These are phyloP conservation scores for Cyberlindnera misumaiensis DNA, from an alignment of 805 yeast species.

Conservation along the genomic window DNA sequence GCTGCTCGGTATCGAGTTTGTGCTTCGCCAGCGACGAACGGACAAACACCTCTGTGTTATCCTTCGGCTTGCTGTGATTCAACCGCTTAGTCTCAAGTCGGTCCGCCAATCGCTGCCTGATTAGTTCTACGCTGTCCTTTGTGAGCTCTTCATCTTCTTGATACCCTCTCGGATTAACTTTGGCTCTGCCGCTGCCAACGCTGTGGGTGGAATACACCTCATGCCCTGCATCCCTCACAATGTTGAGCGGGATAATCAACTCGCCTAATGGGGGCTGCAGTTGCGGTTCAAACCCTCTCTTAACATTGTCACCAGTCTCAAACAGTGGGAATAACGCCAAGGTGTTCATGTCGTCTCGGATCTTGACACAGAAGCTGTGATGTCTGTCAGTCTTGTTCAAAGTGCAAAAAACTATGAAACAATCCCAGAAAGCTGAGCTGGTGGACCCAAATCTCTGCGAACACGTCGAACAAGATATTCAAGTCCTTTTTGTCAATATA, in stretches of 20 bases:
- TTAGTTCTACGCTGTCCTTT: conserved; percentile 8
- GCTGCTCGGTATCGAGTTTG: conserved; percentile 1
- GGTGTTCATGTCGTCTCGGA: conserved; percentile 26
- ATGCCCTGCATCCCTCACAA: conserved; percentile 3
- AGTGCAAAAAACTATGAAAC: conserved; percentile 35
- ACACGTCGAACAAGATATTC: conserved; percentile 31
- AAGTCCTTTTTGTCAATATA: conserved; percentile 4
- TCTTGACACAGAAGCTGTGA: conserved; percentile 34
- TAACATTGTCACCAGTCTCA: background rate
- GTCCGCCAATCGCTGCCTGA: conserved; percentile 12
- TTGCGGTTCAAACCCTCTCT: background rate
- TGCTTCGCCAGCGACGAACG: conserved; percentile 4
- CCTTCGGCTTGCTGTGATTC: conserved; percentile 11
- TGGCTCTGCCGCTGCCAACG: background rate
- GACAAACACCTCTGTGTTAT: conserved; percentile 5
- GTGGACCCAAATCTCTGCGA: conserved; percentile 36
- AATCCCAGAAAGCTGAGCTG: conserved; percentile 27
- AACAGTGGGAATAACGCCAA: conserved; percentile 26
- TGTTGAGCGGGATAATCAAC: conserved; percentile 10
- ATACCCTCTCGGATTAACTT: background rate
- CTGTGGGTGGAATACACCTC: background rate
- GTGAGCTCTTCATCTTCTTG: conserved; percentile 3
- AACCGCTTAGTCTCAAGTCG: conserved; percentile 14
- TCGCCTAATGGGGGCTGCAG: conserved; percentile 3
- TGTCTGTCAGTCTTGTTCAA: conserved; percentile 17